phyloP scores from a whole-genome alignment of 148 eudicot species.

The Selenicereus undatus region DNA sequence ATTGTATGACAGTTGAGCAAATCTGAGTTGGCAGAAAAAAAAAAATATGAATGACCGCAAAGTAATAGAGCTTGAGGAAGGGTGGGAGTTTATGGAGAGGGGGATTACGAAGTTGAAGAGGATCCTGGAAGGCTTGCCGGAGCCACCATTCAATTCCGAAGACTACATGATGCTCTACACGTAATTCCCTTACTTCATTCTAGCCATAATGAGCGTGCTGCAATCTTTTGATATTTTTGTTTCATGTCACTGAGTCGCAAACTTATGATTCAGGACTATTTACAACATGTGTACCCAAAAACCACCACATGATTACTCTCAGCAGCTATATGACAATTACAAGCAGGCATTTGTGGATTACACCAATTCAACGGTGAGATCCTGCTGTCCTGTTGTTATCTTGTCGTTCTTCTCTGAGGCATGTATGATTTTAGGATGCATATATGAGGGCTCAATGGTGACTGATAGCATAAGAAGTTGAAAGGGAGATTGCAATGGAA shows the following conservation, averaged over 20 bases:
- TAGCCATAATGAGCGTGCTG: neutral
- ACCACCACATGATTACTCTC: constrained; percentile 86
- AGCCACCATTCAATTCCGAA: constrained; percentile 74
- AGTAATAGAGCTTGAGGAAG: constrained; percentile 74
- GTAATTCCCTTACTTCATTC: constrained; percentile 35
- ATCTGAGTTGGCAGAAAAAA: neutral
- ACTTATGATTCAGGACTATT: constrained; percentile 49
- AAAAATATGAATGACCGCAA: constrained; percentile 57
- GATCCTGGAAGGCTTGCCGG: constrained; percentile 74
- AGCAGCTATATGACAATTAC: constrained; percentile 77
- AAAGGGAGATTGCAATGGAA: neutral
- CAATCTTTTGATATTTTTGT: neutral
- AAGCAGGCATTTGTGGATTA: constrained; percentile 72
- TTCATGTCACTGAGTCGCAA: neutral
- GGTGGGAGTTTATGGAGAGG: constrained; percentile 87
- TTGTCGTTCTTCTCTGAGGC: neutral
- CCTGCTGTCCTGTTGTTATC: neutral
- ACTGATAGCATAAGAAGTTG: neutral
- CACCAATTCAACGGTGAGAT: constrained; percentile 58
- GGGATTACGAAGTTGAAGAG: constrained; percentile 76
- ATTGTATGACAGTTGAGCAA: constrained; percentile 9
- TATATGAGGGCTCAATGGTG: neutral
- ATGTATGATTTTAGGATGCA: neutral
- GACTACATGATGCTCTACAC: constrained; percentile 85
- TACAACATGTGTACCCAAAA: constrained; percentile 91